Evolutionary conservation across 108 stramenopile species (phyloP).

Genomic region (Pseudonitzschia multistriata): DNA sequence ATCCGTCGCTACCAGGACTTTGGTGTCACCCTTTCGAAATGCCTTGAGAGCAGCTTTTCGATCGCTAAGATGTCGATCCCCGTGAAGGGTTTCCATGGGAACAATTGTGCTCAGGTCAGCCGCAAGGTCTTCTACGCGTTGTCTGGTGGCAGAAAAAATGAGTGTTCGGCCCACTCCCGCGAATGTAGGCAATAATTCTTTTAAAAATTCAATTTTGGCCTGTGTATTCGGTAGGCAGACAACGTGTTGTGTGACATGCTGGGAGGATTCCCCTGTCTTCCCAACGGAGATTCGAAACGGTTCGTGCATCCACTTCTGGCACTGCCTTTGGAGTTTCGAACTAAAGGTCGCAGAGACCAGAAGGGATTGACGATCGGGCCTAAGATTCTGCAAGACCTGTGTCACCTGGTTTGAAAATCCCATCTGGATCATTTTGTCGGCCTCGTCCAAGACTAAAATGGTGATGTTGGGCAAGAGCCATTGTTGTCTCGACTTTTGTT

Average conservation of each 20-base stretch:
- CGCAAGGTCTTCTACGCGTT: conserved; percentile 67
- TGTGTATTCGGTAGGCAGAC: conserved; percentile 59
- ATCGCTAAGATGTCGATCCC: conserved; percentile 92
- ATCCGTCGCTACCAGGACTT: conserved; percentile 93
- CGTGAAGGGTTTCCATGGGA: conserved; percentile 88
- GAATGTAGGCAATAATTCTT: conserved; percentile 51
- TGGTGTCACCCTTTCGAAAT: conserved; percentile 40
- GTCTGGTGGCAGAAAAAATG: conserved; percentile 78
- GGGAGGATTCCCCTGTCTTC: conserved; percentile 62
- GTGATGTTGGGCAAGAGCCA: conserved; percentile 49
- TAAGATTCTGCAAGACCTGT: conserved; percentile 68
- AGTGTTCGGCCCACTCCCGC: conserved; percentile 50
- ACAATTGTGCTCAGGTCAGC: conserved; percentile 19
- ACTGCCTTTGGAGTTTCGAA: conserved; percentile 52
- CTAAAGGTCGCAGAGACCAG: conserved; percentile 74
- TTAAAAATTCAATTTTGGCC: conserved; percentile 66
- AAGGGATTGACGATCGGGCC: conserved; percentile 81
- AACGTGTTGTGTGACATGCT: conserved; percentile 78
- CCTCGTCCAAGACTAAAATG: conserved; percentile 93
- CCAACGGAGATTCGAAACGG: conserved; percentile 70
- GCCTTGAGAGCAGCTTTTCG: conserved; percentile 87
- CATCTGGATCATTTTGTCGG: conserved; percentile 87
- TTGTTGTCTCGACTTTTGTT: conserved; percentile 46
- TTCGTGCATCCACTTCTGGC: conserved; percentile 58
- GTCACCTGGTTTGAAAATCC: conserved; percentile 89